phyloP scores from a whole-genome alignment of 2,329 filamentous ascomycete species.

The Malbranchea zuffiana region DNA sequence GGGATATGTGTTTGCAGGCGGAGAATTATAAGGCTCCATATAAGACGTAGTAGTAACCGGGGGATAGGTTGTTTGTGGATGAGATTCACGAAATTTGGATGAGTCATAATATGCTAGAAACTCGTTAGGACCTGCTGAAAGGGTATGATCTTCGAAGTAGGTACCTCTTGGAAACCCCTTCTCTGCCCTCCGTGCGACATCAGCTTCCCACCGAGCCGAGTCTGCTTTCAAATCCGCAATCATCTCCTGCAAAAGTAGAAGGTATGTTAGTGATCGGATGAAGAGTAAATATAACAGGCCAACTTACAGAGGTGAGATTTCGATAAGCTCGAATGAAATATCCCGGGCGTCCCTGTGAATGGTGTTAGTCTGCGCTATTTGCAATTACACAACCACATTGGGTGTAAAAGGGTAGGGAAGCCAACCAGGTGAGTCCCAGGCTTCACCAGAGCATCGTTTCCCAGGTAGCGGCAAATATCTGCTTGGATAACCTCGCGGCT shows the following conservation, averaged over 20 bases:
- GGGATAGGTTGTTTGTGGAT: conserved; percentile 22
- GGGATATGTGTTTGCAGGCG: conserved; percentile 25
- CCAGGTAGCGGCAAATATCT: conserved; percentile 73
- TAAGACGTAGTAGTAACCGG: conserved; percentile 4
- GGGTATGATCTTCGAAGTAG: conserved; percentile 30
- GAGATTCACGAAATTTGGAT: conserved; percentile 29
- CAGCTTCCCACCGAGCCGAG: conserved; percentile 42
- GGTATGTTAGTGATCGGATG: not conserved
- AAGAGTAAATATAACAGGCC: not conserved
- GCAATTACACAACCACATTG: no score
- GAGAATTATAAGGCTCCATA: conserved; percentile 21
- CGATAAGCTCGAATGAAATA: conserved; percentile 72
- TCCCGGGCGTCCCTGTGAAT: conserved; percentile 52
- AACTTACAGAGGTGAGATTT: conserved; percentile 62
- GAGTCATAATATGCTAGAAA: conserved; percentile 28
- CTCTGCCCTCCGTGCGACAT: conserved; percentile 31
- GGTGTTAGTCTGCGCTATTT: conserved; percentile 21
- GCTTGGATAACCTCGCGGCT: conserved; percentile 74
- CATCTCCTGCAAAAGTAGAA: conserved; percentile 37
- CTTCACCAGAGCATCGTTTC: conserved; percentile 69
- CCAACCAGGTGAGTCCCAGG: conserved; percentile 62
- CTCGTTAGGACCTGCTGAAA: conserved; percentile 30
- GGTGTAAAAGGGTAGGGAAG: conserved; percentile 16
- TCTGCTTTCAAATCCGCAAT: conserved; percentile 45
- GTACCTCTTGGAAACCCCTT: conserved; percentile 34